These are phyloP conservation scores for Geosiphon pyriformis DNA, from an alignment of 192 early-diverging fungal species.

Conservation along the genomic window DNA sequence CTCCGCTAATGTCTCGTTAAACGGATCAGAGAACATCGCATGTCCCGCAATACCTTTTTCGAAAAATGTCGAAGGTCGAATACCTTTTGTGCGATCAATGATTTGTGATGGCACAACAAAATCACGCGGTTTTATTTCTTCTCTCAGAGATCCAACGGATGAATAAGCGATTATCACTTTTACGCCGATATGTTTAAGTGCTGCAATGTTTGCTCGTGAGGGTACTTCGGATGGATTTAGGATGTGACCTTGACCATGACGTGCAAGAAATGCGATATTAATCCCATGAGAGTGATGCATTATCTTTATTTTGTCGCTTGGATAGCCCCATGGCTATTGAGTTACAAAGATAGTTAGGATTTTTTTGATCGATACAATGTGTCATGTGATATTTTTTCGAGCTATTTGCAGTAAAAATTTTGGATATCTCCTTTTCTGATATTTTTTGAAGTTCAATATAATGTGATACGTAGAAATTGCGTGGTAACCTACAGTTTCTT, in stretches of 20 bases:
- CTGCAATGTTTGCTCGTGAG: conserved; percentile 94
- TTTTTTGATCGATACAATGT: conserved; percentile 13
- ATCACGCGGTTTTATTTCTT: conserved; percentile 90
- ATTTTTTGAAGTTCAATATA: conserved; percentile 8
- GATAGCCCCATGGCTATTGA: conserved; percentile 75
- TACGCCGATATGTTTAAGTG: conserved; percentile 90
- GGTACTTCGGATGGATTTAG: conserved; percentile 88
- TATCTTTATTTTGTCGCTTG: conserved; percentile 85
- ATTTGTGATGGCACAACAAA: conserved; percentile 94
- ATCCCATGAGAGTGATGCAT: conserved; percentile 58
- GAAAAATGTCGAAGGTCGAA: conserved; percentile 91
- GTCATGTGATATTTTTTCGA: no score
- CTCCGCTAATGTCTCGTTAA: conserved; percentile 68
- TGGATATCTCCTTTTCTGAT: no score
- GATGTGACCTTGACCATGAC: conserved; percentile 89
- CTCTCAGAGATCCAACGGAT: conserved; percentile 91
- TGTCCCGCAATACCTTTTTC: conserved; percentile 88
- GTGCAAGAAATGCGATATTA: conserved; percentile 93
- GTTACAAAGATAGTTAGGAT: background rate
- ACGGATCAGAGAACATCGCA: conserved; percentile 91
- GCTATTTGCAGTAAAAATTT: no score
- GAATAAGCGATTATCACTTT: conserved; percentile 93
- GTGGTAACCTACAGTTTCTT: conserved; percentile 62
- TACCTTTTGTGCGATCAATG: conserved; percentile 97
- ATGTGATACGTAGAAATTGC: background rate